Evolutionary conservation across 164 flowering plant genomes (phyloP), one percentile per base, ranked within the genome.

Genomic region (Paratinospora sagittata): DNA sequence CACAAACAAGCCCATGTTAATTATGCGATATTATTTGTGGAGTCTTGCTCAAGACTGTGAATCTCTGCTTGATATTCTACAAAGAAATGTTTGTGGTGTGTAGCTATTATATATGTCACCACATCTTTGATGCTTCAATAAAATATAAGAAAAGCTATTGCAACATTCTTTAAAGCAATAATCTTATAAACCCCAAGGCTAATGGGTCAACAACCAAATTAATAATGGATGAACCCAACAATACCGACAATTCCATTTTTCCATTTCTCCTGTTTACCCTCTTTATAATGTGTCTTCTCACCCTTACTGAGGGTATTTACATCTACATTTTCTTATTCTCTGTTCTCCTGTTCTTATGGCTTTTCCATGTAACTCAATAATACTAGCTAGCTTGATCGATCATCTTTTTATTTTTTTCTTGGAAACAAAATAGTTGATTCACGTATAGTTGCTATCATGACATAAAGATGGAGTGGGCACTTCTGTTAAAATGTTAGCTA

Each of bases 241-340:
- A 39, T 67, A 43, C 19, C 21, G 43, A 23, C 27, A 67, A 67
- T 27, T 16, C 39, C 37, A 13, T 68, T 23, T 33, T 68, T 47
- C 70, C 70, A 11, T 68, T 36, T 21, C 70, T 68, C 27, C 26
- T 68, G 36, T 27, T 68, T 14, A 3, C 37, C 9, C 33, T 49
- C 60, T 49, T 45, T 52, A 27, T 49, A 27, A 47, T 68, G 61
- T 11, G 37, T 16, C 8, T 68, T 45, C 60, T 68, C 27, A 13
- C 70, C 27, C 61, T 49, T 27, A 14, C 62, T 49, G 41, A 68
- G 13, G 70, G 70, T 19, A 43, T 49, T 27, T 68, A 68, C 33
- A n/a, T 68, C 13, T 68, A 49, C 21, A 14, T 68, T 17, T 68
- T 68, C 58, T 47, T 68, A 16, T 16, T 47, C 39, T 68, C 70